These are phyloP conservation scores for Aristolochia fimbriata DNA, from an alignment of 164 flowering plant genomes.

Conservation along the genomic window DNA sequence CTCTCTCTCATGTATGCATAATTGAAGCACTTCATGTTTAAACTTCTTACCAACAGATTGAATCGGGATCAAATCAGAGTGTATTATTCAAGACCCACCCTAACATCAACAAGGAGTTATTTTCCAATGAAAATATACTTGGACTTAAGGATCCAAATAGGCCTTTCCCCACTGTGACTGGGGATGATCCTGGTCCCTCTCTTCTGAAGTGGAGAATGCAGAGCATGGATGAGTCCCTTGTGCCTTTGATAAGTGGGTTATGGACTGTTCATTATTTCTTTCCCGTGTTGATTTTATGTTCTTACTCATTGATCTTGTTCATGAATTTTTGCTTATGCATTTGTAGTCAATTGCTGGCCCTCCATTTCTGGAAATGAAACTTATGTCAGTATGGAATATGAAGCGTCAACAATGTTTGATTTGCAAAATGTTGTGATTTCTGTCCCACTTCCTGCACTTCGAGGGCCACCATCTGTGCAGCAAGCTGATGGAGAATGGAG, in stretches of 20 bases:
- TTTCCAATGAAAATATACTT: slow-evolving; percentile 69
- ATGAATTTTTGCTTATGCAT: neutral
- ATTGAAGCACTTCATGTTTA: too few species aligned
- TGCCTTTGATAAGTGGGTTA: slow-evolving; percentile 76
- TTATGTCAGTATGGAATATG: slow-evolving; percentile 94
- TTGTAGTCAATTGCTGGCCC: slow-evolving; percentile 99
- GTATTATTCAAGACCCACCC: slow-evolving; percentile 91
- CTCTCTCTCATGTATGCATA: neutral
- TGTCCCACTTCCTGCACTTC: slow-evolving; percentile 91
- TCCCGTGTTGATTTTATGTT: neutral
- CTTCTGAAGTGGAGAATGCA: slow-evolving; percentile 98
- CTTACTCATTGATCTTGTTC: neutral
- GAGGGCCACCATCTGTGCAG: slow-evolving; percentile 80
- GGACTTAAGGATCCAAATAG: slow-evolving; percentile 87
- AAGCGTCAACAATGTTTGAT: slow-evolving; percentile 80
- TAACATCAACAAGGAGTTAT: slow-evolving; percentile 91
- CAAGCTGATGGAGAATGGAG: slow-evolving; percentile 99
- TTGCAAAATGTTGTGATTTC: slow-evolving; percentile 83
- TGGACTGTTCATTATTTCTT: neutral
- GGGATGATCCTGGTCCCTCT: slow-evolving; percentile 76
- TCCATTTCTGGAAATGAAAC: slow-evolving; percentile 94
- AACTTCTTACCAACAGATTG: slow-evolving; percentile 38
- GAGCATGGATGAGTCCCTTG: slow-evolving; percentile 70
- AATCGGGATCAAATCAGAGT: slow-evolving; percentile 60
- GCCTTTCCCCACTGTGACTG: slow-evolving; percentile 75